phyloP scores from a whole-genome alignment of 2,329 filamentous ascomycete genomes.

The Microsporum canis region DNA sequence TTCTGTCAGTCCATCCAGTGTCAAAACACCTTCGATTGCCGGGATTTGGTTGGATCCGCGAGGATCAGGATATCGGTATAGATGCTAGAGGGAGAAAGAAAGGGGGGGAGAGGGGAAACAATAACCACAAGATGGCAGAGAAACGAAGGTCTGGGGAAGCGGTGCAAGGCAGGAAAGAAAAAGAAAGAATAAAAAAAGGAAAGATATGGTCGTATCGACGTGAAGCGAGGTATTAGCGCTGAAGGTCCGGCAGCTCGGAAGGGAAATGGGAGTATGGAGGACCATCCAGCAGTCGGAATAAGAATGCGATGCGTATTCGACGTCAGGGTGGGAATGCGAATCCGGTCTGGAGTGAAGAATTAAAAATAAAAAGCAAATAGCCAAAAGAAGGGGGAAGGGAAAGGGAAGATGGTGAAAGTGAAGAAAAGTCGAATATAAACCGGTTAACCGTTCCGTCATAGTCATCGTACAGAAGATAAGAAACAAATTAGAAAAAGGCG shows the following conservation, averaged over 20 bases:
- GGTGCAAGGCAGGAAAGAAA: neutral
- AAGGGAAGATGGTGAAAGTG: too few species aligned
- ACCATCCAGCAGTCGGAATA: conserved; percentile 17
- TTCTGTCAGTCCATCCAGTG: conserved; percentile 1
- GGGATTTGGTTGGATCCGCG: neutral
- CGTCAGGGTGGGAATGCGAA: neutral
- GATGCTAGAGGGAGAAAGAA: neutral
- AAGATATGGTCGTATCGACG: neutral
- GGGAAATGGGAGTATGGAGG: conserved; percentile 4
- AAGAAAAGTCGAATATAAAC: conserved; percentile 4
- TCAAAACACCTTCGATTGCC: neutral
- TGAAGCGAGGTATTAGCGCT: conserved; percentile 3
- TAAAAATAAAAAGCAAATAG: neutral
- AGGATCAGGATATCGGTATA: neutral
- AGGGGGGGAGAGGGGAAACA: neutral
- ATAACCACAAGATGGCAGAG: neutral
- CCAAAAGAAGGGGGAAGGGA: neutral
- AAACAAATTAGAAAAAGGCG: neutral
- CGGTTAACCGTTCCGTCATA: conserved; percentile 11
- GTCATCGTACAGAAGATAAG: conserved; percentile 11
- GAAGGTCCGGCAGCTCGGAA: conserved; percentile 5
- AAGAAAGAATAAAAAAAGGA: conserved; percentile 1
- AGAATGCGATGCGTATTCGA: conserved; percentile 3
- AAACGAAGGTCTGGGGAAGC: neutral
- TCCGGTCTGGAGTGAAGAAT: neutral